A percentile compares a stretch with the other conserved stretches of the same genome.
These are phyloP conservation scores for Dittrichia graveolens DNA, from an alignment of 129 eudicot species.

Conservation along the genomic window DNA sequence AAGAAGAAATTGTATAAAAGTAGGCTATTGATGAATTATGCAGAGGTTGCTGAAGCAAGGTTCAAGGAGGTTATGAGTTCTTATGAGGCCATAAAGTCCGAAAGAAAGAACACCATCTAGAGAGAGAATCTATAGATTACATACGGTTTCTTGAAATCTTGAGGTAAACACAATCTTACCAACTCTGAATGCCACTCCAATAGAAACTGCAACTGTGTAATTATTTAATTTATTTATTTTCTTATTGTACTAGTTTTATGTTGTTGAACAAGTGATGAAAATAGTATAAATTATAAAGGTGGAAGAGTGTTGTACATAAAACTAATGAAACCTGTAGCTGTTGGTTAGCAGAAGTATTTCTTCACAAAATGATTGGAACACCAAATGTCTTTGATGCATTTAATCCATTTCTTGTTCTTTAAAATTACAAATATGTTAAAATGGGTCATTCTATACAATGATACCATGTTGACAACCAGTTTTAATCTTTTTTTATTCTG, in stretches of 20 bases:
- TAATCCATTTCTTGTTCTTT: no score
- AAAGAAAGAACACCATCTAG: conserved; percentile 52
- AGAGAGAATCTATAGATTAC: neutral
- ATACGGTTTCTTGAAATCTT: neutral
- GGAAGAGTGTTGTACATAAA: neutral
- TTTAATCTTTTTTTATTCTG: no score
- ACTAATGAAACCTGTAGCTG: neutral
- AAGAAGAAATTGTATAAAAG: neutral
- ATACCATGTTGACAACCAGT: no score
- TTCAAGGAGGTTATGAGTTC: conserved; percentile 85
- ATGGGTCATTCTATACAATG: no score
- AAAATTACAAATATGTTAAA: no score
- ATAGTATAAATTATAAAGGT: neutral
- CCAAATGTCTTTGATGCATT: no score
- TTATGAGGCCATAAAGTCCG: conserved; percentile 78
- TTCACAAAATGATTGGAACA: neutral
- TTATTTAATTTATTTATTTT: neutral
- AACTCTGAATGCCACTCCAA: neutral
- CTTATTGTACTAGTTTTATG: neutral
- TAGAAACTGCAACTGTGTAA: conserved; percentile 3
- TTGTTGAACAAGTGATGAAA: conserved; percentile 2
- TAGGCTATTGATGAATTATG: conserved; percentile 28
- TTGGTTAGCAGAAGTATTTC: neutral
- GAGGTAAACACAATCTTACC: neutral
- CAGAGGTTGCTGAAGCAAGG: conserved; percentile 83